These are phyloP conservation scores for Saururus chinensis DNA, from an alignment of 164 flowering plant genomes.

Conservation along the genomic window DNA sequence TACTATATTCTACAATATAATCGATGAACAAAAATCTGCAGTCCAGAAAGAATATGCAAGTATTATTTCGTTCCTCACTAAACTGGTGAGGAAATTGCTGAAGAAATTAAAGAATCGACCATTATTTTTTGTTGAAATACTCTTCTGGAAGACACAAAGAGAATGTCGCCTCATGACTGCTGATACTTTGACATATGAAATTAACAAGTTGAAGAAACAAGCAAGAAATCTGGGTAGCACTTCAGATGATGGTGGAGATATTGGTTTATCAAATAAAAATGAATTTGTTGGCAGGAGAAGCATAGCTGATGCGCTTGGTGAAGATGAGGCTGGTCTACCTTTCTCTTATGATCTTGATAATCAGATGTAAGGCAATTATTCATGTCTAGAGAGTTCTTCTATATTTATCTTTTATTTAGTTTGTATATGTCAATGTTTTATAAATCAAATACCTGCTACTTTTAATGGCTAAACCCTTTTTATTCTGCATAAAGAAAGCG, in stretches of 20 bases:
- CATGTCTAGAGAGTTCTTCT: not conserved
- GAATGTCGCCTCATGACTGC: conserved; percentile 75
- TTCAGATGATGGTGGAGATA: conserved; percentile 25
- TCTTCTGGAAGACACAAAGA: conserved; percentile 80
- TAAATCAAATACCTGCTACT: not conserved
- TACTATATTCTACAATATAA: conserved; percentile 53
- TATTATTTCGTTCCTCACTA: conserved; percentile 56
- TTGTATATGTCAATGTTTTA: not conserved
- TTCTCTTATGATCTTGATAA: conserved; percentile 19
- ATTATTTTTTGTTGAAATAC: conserved; percentile 81
- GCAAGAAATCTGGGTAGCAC: conserved; percentile 22
- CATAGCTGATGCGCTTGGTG: conserved; percentile 91
- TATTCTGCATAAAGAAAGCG: no score
- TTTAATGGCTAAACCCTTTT: not conserved
- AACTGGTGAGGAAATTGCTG: conserved; percentile 66
- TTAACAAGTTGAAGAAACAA: conserved; percentile 39
- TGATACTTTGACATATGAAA: conserved; percentile 55
- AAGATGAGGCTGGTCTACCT: conserved; percentile 79
- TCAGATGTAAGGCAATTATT: conserved; percentile 33
- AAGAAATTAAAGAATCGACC: conserved; percentile 75
- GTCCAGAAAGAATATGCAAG: conserved; percentile 53
- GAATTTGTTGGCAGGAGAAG: conserved; percentile 35
- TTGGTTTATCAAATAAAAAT: conserved; percentile 22
- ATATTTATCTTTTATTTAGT: not conserved
- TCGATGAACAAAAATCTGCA: conserved; percentile 68